Evolutionary conservation across 2,329 filamentous ascomycete genomes (phyloP).

Genomic region (Myotisia sp.): DNA sequence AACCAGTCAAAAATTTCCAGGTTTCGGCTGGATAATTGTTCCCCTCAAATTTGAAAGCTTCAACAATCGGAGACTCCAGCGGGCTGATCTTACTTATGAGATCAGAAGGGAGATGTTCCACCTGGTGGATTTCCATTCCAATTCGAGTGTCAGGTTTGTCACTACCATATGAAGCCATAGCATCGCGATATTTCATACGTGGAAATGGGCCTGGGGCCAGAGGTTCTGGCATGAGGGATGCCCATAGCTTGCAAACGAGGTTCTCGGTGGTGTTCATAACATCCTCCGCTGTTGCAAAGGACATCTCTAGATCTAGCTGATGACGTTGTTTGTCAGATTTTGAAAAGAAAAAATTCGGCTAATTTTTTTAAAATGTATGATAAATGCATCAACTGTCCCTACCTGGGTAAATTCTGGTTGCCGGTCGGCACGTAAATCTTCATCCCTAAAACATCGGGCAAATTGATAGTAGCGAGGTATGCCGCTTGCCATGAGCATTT

Average conservation of each 20-base stretch:
- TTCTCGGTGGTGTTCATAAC: constrained; percentile 48
- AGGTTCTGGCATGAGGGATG: constrained; percentile 32
- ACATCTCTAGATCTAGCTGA: constrained; percentile 84
- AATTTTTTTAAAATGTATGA: neutral
- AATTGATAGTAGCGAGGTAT: constrained; percentile 78
- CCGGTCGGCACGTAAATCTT: constrained; percentile 79
- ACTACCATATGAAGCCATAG: constrained; percentile 67
- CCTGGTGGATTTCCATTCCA: constrained; percentile 48
- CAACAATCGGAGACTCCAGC: constrained; percentile 54
- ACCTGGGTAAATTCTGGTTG: constrained; percentile 95
- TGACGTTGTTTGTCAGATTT: neutral
- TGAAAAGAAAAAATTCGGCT: neutral
- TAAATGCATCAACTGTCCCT: constrained; percentile 11
- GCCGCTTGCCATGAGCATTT: constrained; percentile 87
- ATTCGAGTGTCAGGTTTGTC: constrained; percentile 88
- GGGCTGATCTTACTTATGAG: constrained; percentile 63
- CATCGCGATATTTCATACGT: constrained; percentile 55
- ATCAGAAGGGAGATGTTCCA: constrained; percentile 49
- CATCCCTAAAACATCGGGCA: constrained; percentile 87
- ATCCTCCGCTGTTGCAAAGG: constrained; percentile 58
- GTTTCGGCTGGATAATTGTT: constrained; percentile 38
- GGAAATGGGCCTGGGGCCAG: constrained; percentile 37
- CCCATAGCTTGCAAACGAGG: constrained; percentile 44
- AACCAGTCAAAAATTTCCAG: constrained; percentile 48
- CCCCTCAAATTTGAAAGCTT: constrained; percentile 52